Base-by-base conservation (phyloP, 2,329 filamentous ascomycete species). In the Xylaria digitata region DNA sequence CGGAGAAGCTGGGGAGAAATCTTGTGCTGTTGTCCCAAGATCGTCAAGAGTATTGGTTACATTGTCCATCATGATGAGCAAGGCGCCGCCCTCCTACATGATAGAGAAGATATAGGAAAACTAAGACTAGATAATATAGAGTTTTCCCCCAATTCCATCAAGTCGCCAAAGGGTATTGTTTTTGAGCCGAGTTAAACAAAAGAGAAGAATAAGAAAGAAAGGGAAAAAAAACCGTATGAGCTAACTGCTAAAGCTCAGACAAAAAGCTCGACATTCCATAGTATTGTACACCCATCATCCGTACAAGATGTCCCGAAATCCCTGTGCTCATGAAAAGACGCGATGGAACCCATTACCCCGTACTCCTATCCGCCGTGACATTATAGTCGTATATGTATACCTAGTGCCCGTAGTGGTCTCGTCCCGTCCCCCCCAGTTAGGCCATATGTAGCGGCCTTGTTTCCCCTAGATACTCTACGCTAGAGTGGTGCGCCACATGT, bases 401-500 rank as follows among this genome's bases (percentile, higher is more conserved):
- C 37, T 40, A 37, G 32, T 21, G 34, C 40, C 42, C 59, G 48
- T 58, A 13, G 53, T 55, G 8, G 7, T 46, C 34, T 42, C 34
- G 15, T 46, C 30, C 34, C 17, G 6, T 9, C 34, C 21, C 21
- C 15, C 19, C 15, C 11, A 34, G 32, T 34, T 68, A 69, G 6
- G 50, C 45, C 15, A 60, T 17, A 40, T 60, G 61, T 21, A 58
- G 23, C 42, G 57, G 40, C 34, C 52, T 52, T 58, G 48, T 55
- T 32, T 62, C 64, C 11, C 53, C 43, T 32, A 69, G 50, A 23
- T 50, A 37, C 54, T 69, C 67, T 34, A 67, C 55, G 40, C 67
- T 69, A 15, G 55, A 61, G 13, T 69, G 65, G 49, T 61, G 63
- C 37, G 61, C 61, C 43, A 64, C 61, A 54, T 65, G 67, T 42